Evolutionary conservation across 805 yeast species (phyloP), one percentile per base, ranked within the genome.

Genomic region (Yarrowia hollandica): DNA sequence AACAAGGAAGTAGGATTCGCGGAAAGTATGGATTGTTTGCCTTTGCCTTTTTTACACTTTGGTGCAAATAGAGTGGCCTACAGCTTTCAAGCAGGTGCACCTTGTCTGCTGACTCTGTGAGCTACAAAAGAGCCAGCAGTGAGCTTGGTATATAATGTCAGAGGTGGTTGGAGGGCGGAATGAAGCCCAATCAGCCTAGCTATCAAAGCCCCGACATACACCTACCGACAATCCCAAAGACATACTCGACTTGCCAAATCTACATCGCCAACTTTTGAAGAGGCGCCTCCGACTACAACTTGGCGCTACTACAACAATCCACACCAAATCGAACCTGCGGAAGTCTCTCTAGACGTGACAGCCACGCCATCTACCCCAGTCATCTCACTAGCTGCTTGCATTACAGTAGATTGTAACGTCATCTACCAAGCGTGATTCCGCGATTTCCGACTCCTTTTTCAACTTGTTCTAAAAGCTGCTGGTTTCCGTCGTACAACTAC

Each of bases 21-120:
- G 46, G 15, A 39, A 39, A 39, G 46, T 16, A 7, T 23, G 30
- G 30, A n/a, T n/a, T n/a, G 7, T n/a, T 15, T 11, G 46, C n/a
- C 46, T 41, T 41, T 41, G 48, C 23, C 33, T 41, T 41, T 41
- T 41, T 41, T 26, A 39, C 48, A 41, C 48, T 25, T 41, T 25
- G 48, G 14, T 4, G 33, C 22, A 16, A 41, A 41, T 41, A 41
- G 33, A 41, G 48, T 41, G 48, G 48, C 48, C 48, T 44, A 44
- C 52, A 44, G 52, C 52, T 44, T 19, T 30, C 52, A 44, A 19
- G 52, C 52, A 44, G 52, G 52, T 44, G 52, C 52, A 44, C 52
- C 52, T 44, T 44, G 52, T 44, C 52, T 44, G 52, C 52, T 44
- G 52, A 44, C 52, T 19, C 35, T 14, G 52, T 19, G 26, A 19